Evolutionary conservation across 441 rosid species (phyloP), one percentile per base, ranked within the genome.

Genomic region (Pelargonium myrrhifolium): DNA sequence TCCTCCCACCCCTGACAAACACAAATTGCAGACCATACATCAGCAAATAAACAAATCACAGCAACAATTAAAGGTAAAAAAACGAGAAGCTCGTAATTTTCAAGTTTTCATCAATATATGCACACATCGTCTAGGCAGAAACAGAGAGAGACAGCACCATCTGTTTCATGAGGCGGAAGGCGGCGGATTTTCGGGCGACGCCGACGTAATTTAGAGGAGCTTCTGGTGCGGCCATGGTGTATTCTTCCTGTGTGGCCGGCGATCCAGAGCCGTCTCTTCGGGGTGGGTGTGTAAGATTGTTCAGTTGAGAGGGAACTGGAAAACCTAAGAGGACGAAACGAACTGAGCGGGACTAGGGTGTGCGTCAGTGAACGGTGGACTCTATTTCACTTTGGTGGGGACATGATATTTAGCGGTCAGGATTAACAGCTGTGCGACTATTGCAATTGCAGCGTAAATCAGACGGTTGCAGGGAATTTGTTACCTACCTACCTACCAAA

Each of bases 141-240:
- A 6, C 24, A 35, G 39, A 0, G 62, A 45, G n/a, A 39, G 24
- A 1, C 9, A 22, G 37, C 78, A 90, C 99, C 98, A 95, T 95
- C 64, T 88, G 93, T 84, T 92, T 95, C 98, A 95, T 95, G 70
- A 95, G 95, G 75, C 92, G 93, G 79, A 94, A 92, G 68, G 96
- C 99, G 22, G 96, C 88, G 68, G 98, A 94, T 74, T 87, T 84
- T 69, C 87, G 84, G 0, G 80, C 71, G 64, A 89, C 75, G 71
- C 96, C 99, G 75, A 94, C 99, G 43, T 94, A 94, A 79, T 88
- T 78, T 26, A 92, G 81, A 40, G 98, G 93, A 79, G 95, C 94
- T 77, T 95, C 99, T 3, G 98, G 92, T 31, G 95, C 88, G 72
- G 94, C 87, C 99, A 95, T 95, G 20, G 72, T 69, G n/a, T 70